phyloP scores from a whole-genome alignment of 2,329 filamentous ascomycete species.

The Pyricularia sp. region DNA sequence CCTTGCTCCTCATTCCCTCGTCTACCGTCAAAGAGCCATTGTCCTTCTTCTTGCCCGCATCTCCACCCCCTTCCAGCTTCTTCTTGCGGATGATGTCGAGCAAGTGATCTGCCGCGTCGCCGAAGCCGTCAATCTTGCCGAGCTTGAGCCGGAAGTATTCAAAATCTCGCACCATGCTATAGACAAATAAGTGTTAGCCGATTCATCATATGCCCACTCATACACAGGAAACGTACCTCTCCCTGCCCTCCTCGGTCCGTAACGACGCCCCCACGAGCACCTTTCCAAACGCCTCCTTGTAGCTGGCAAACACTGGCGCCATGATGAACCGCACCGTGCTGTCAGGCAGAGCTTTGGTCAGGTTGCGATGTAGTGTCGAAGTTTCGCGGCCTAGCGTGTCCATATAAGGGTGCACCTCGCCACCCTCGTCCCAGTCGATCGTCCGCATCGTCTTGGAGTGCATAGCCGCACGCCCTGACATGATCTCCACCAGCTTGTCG shows the following conservation, averaged over 20 bases:
- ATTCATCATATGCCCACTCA: background rate
- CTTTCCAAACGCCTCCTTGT: constrained; percentile 64
- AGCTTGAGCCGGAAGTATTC: constrained; percentile 60
- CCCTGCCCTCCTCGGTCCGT: constrained; percentile 53
- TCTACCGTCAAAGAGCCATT: background rate
- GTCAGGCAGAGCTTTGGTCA: constrained; percentile 71
- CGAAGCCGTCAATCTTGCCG: constrained; percentile 66
- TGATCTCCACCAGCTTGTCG: constrained; percentile 87
- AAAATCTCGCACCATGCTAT: constrained; percentile 63
- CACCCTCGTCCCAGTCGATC: constrained; percentile 56
- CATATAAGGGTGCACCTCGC: constrained; percentile 58
- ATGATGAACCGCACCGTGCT: constrained; percentile 71
- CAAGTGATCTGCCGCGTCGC: constrained; percentile 58
- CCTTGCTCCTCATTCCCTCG: background rate
- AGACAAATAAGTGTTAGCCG: constrained; percentile 2
- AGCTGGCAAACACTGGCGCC: constrained; percentile 69
- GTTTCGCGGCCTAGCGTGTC: constrained; percentile 82
- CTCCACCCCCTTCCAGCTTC: constrained; percentile 17
- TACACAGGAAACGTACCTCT: constrained; percentile 42
- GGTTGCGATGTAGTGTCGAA: constrained; percentile 66
- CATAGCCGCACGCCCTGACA: constrained; percentile 61
- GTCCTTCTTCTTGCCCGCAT: background rate
- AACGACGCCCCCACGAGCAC: constrained; percentile 54
- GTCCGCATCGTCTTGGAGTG: constrained; percentile 65
- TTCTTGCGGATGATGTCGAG: constrained; percentile 52